Evolutionary conservation across 345 rosid genomes (phyloP).

Genomic region (Heritiera fomes): DNA sequence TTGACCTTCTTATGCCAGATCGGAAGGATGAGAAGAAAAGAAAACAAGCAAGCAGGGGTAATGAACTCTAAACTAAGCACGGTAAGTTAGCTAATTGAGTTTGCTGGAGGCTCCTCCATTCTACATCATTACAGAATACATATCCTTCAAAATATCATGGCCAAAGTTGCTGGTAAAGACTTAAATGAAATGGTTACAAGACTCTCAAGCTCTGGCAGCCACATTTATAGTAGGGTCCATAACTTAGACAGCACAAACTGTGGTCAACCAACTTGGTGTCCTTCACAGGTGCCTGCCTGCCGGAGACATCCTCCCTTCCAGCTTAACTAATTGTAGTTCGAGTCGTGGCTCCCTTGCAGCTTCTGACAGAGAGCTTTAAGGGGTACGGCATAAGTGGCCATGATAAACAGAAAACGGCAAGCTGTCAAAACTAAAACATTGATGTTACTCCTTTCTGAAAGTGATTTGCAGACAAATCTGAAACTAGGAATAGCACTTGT

Average conservation of each 20-base stretch:
- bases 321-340: background rate
- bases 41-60: background rate
- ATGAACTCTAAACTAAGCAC: background rate
- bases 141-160: constrained; percentile 15
- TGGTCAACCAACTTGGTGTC: background rate
- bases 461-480: constrained; percentile 4
- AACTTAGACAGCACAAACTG: background rate
- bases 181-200: background rate
- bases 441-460: background rate
- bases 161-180: background rate
- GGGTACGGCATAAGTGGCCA: background rate
- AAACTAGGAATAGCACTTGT: background rate
- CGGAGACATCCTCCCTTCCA: background rate
- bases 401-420: constrained; percentile 3
- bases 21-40: background rate
- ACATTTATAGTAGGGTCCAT: background rate
- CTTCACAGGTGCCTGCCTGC: constrained; percentile 16
- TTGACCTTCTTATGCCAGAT: constrained; percentile 4
- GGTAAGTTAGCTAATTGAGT: background rate
- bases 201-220: background rate
- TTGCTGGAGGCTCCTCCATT: background rate
- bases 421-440: background rate
- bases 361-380: background rate
- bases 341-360: constrained; percentile 4
- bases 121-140: background rate